Evolutionary conservation across 352 stramenopile genomes (phyloP).

Genomic region (Phytopythium vexans): DNA sequence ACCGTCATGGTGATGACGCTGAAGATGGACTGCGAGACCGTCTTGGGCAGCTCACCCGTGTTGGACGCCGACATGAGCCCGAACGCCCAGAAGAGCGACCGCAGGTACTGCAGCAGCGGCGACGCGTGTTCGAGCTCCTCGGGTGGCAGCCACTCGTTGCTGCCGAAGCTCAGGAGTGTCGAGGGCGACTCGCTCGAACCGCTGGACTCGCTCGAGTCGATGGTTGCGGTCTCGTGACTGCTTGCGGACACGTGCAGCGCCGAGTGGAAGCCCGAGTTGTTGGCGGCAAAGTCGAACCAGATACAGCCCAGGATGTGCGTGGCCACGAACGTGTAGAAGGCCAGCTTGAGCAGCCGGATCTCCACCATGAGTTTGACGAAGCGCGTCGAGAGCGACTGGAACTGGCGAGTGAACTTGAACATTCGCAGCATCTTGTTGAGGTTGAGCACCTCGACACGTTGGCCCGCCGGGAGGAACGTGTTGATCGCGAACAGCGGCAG

Average conservation of each 20-base stretch:
- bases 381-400: constrained; percentile 42
- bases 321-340: constrained; percentile 54
- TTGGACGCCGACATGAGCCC: constrained; percentile 56
- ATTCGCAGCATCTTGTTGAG: constrained; percentile 55
- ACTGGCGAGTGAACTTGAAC: constrained; percentile 43
- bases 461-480: constrained; percentile 7
- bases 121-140: constrained; percentile 11
- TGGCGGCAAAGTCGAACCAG: constrained; percentile 59
- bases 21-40: constrained; percentile 45
- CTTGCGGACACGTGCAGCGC: neutral
- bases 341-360: constrained; percentile 46
- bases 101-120: constrained; percentile 41
- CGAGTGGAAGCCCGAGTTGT: constrained; percentile 35
- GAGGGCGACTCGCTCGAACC: neutral
- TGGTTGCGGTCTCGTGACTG: neutral
- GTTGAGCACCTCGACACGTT: constrained; percentile 40
- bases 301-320: constrained; percentile 53
- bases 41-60: constrained; percentile 46
- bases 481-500: constrained; percentile 48
- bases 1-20: constrained; percentile 53
- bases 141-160: constrained; percentile 8
- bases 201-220: neutral
- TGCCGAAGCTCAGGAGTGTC: constrained; percentile 7
- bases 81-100: constrained; percentile 53
- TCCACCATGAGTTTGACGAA: constrained; percentile 53